phyloP scores from a whole-genome alignment of 495 filamentous ascomycete genomes.

The Alectoria sarmentosa region DNA sequence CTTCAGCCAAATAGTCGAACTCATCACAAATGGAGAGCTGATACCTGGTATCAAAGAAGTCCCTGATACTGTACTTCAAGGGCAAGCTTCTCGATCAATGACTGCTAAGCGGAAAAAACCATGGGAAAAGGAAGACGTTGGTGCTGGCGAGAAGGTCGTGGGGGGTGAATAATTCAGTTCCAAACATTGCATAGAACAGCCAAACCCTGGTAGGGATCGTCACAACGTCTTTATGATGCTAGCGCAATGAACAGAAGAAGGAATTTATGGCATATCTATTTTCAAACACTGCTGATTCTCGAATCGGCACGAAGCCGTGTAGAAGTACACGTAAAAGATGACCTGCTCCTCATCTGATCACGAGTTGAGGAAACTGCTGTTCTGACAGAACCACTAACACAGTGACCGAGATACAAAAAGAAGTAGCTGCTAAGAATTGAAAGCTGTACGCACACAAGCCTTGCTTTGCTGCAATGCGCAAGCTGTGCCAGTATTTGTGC shows the following conservation, averaged over 20 bases:
- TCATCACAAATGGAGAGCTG: constrained; percentile 75
- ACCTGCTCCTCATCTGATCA: constrained; percentile 10
- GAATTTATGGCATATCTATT: constrained; percentile 5
- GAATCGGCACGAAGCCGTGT: not conserved
- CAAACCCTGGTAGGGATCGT: not conserved
- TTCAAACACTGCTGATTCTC: constrained; percentile 5
- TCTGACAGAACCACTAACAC: constrained; percentile 14
- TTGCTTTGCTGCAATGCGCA: not conserved
- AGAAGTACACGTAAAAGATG: constrained; percentile 18
- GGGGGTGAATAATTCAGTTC: not conserved
- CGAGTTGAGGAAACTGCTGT: constrained; percentile 15
- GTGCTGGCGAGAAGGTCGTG: not conserved
- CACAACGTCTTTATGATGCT: not conserved
- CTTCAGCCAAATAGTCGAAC: constrained; percentile 82
- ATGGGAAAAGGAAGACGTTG: constrained; percentile 56
- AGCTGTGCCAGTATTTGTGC: constrained; percentile 10
- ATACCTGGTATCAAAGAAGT: constrained; percentile 89
- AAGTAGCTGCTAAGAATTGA: constrained; percentile 9
- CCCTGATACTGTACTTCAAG: constrained; percentile 69
- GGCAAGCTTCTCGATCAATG: constrained; percentile 49
- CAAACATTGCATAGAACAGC: not conserved
- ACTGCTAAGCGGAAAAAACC: constrained; percentile 60
- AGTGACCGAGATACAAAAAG: constrained; percentile 19
- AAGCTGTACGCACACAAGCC: constrained; percentile 10
- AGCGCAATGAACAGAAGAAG: not conserved